Conservation (phyloP, 2,329 filamentous ascomycete species). For the Neophaeococcomyces aloes region DNA sequence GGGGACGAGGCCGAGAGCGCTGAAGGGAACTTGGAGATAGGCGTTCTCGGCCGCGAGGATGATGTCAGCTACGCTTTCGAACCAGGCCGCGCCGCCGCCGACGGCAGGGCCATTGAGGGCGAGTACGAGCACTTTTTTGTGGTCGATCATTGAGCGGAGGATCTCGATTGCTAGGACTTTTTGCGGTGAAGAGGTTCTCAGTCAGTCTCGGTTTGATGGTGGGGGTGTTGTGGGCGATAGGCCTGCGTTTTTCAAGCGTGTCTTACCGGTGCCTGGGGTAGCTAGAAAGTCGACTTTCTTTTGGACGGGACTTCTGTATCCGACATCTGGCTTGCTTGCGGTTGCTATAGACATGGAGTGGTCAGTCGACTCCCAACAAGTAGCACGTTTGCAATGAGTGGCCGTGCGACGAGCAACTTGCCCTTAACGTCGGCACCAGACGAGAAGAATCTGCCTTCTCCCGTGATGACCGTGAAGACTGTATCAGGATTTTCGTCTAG, state of each 20-base stretch:
- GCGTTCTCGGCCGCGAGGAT: constrained; percentile 35
- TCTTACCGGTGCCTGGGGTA: no score
- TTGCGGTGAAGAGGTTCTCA: no score
- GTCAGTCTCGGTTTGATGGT: no score
- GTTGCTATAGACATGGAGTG: no score
- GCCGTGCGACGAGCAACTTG: no score
- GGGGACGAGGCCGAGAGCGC: constrained; percentile 38
- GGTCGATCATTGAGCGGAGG: constrained; percentile 39
- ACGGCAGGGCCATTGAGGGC: constrained; percentile 43
- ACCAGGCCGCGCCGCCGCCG: constrained; percentile 43
- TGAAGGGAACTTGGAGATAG: constrained; percentile 42
- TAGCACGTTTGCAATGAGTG: no score
- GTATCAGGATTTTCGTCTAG: constrained; percentile 40
- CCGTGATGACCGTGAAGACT: constrained; percentile 42
- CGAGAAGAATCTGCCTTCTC: constrained; percentile 42
- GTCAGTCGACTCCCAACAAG: no score
- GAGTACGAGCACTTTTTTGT: constrained; percentile 41
- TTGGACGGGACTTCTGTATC: neutral
- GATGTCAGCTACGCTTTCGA: constrained; percentile 40
- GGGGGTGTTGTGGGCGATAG: no score
- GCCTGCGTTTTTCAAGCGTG: no score
- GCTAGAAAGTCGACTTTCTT: neutral
- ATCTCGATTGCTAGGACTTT: constrained; percentile 18
- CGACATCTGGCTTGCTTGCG: no score
- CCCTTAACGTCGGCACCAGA: constrained; percentile 41